These are phyloP conservation scores for Candida sojae DNA, from an alignment of 1,139 yeast genomes.

Conservation along the genomic window DNA sequence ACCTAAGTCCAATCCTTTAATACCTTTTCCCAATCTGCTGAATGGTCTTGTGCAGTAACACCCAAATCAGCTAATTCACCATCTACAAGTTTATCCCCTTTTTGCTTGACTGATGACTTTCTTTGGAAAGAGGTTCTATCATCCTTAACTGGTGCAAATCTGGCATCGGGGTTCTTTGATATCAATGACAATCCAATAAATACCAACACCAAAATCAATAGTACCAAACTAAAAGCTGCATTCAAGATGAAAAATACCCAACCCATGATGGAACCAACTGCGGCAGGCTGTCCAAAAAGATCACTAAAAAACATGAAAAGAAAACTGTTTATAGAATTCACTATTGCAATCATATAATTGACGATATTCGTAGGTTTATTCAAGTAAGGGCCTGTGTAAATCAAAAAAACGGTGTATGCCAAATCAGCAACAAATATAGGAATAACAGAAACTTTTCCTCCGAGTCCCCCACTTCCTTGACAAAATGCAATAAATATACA, in stretches of 20 bases:
- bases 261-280: conserved; percentile 75
- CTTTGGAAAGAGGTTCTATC: conserved; percentile 83
- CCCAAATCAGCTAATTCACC: conserved; percentile 70
- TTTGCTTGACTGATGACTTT: conserved; percentile 36
- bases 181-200: conserved; percentile 57
- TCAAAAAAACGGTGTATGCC: conserved; percentile 57
- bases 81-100: conserved; percentile 20
- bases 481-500: conserved; percentile 67
- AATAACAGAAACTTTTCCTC: conserved; percentile 67
- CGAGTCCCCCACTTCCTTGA: conserved; percentile 44
- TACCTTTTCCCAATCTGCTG: conserved; percentile 59
- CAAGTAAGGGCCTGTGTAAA: conserved; percentile 63
- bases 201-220: conserved; percentile 61
- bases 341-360: conserved; percentile 63
- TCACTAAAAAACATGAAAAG: conserved; percentile 74
- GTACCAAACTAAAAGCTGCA: conserved; percentile 71
- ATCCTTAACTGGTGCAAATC: conserved; percentile 81
- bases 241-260: conserved; percentile 77
- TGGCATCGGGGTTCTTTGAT: conserved; percentile 79
- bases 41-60: conserved; percentile 70
- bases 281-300: conserved; percentile 66
- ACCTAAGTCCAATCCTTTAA: conserved; percentile 1
- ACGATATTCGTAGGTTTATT: conserved; percentile 72
- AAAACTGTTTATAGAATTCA: conserved; percentile 68
- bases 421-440: conserved; percentile 67